Percentiles rank a stretch among this genome's conserved stretches.
Conservation (phyloP, 73 alveolate genomes). For the Loxodes magnus region DNA sequence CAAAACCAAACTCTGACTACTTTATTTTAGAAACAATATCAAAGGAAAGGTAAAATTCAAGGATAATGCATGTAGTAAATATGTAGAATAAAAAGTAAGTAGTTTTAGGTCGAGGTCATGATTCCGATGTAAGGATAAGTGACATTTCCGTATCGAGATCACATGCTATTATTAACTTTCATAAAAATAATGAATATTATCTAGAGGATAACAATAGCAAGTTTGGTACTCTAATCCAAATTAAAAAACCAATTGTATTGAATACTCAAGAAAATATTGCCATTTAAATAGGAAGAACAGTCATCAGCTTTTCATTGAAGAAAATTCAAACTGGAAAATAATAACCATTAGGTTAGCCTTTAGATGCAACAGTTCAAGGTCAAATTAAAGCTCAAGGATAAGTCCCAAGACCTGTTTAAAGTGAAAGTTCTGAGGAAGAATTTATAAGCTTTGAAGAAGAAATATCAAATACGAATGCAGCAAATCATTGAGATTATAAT, state of each 20-base stretch:
- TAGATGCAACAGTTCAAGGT: too few relatives aligned
- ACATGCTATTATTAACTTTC: constrained; percentile 31
- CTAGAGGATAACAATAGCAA: constrained; percentile 27
- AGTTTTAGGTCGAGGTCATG: constrained; percentile 40
- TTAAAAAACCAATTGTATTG: constrained; percentile 23
- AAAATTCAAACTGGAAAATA: too few relatives aligned
- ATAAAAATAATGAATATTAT: constrained; percentile 5
- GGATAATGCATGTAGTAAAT: background rate
- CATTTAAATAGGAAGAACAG: constrained; percentile 14
- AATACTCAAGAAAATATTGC: background rate
- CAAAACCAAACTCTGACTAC: constrained; percentile 22
- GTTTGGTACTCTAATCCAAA: constrained; percentile 23
- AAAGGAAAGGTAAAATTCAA: constrained; percentile 20
- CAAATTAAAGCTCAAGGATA: too few relatives aligned
- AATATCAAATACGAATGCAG: too few relatives aligned
- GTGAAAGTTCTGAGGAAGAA: too few relatives aligned
- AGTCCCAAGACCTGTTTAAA: too few relatives aligned
- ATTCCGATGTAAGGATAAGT: constrained; percentile 40
- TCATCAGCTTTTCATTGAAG: background rate
- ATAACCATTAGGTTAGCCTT: too few relatives aligned
- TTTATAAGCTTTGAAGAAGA: too few relatives aligned
- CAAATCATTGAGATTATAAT: too few relatives aligned
- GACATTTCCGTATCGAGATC: constrained; percentile 35
- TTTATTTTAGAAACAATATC: constrained; percentile 21
- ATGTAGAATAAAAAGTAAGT: background rate